Evolutionary conservation across 2,329 filamentous ascomycete species (phyloP).

Genomic region (Penicillium sclerotiorum): DNA sequence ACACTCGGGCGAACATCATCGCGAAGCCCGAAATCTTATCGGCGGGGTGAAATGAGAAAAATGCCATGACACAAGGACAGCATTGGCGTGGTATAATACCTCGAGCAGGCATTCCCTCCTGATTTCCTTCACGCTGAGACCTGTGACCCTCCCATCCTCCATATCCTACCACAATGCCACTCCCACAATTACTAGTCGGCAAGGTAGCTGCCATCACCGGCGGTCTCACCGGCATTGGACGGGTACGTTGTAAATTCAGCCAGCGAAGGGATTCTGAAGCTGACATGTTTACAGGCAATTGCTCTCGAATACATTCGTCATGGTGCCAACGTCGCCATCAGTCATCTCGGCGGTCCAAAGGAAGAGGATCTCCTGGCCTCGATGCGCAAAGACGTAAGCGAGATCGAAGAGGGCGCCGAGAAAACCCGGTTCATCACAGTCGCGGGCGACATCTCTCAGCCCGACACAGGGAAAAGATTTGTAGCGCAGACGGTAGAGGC

Average conservation of each 20-base stretch:
- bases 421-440: conserved; percentile 63
- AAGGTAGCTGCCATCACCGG: conserved; percentile 88
- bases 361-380: conserved; percentile 35
- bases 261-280: not conserved
- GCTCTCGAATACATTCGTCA: conserved; percentile 76
- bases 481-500: conserved; percentile 65
- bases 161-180: conserved; percentile 27
- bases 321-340: conserved; percentile 77
- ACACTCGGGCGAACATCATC: conserved; percentile 35
- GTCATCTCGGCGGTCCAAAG: conserved; percentile 64
- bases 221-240: conserved; percentile 82
- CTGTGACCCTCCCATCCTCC: not conserved
- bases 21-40: conserved; percentile 34
- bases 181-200: conserved; percentile 61
- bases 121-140: not conserved
- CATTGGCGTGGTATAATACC: not conserved
- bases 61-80: not conserved
- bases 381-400: conserved; percentile 33
- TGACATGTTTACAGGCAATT: conserved; percentile 60
- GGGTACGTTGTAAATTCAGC: conserved; percentile 39
- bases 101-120: not conserved
- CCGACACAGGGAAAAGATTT: conserved; percentile 69
- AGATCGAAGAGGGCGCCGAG: conserved; percentile 26
- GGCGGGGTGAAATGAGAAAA: conserved; percentile 11
- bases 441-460: conserved; percentile 74